These are phyloP conservation scores for Gastrolobium bilobum DNA, from an alignment of 306 rosid species.

Conservation along the genomic window DNA sequence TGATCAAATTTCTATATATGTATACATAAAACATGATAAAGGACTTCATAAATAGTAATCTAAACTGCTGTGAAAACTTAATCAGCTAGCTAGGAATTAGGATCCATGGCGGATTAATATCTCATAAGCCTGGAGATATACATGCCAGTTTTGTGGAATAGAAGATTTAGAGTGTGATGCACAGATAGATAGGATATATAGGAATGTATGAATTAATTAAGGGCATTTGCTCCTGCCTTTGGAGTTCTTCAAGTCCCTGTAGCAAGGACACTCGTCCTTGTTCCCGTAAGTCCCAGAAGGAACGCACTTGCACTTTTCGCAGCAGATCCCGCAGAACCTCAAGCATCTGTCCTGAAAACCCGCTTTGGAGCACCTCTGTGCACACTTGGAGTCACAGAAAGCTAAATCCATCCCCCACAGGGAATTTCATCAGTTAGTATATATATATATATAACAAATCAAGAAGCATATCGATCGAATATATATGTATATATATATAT, in stretches of 20 bases:
- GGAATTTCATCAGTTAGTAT: not conserved
- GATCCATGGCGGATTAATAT: not conserved
- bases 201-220: slow-evolving; percentile 32
- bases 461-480: not conserved
- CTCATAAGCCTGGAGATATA: not conserved
- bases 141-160: not conserved
- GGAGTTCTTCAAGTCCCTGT: slow-evolving; percentile 78
- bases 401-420: slow-evolving; percentile 38
- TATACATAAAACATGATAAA: not conserved
- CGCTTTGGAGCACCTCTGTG: slow-evolving; percentile 72
- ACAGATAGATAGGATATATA: too few species aligned
- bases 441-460: not conserved
- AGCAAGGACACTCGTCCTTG: slow-evolving; percentile 94
- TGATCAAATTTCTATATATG: not conserved
- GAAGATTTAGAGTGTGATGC: not conserved
- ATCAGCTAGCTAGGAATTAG: not conserved
- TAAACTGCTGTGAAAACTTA: not conserved
- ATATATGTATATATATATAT: too few species aligned
- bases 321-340: slow-evolving; percentile 86
- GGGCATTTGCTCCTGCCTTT: slow-evolving; percentile 88
- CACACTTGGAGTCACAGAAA: slow-evolving; percentile 69
- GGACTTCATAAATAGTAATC: not conserved
- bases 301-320: slow-evolving; percentile 79
- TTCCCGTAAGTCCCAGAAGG: slow-evolving; percentile 93
- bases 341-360: slow-evolving; percentile 73